These are phyloP conservation scores for Russula emetica DNA, from an alignment of 768 basidiomycete species.

Conservation along the genomic window DNA sequence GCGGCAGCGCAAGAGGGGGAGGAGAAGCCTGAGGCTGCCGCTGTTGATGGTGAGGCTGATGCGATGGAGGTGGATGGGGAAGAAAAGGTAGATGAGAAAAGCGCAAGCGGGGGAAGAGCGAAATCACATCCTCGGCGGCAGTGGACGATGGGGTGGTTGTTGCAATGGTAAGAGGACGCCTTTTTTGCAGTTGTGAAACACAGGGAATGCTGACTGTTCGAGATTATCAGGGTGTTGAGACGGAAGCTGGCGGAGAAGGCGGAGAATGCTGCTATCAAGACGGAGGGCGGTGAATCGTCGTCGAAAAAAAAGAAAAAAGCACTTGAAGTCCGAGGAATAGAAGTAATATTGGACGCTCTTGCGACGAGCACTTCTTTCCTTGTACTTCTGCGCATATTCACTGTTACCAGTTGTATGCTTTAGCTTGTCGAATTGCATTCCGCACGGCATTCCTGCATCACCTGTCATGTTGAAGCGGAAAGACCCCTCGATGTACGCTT, in stretches of 20 bases:
- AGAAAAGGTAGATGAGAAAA: slow-evolving; percentile 36
- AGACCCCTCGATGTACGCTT: not conserved
- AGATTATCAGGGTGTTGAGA: slow-evolving; percentile 51
- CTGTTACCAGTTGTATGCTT: not conserved
- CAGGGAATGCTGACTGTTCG: slow-evolving; percentile 6
- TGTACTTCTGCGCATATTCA: not conserved
- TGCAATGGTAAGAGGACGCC: slow-evolving; percentile 10
- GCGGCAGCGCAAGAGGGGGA: slow-evolving; percentile 30
- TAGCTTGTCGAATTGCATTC: not conserved
- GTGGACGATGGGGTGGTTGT: slow-evolving; percentile 24
- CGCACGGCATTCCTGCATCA: not conserved
- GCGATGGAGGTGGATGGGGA: slow-evolving; percentile 47
- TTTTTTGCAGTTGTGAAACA: not conserved
- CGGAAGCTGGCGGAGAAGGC: slow-evolving; percentile 75
- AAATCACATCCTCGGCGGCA: not conserved
- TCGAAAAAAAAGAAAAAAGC: slow-evolving; percentile 59
- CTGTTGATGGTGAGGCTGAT: slow-evolving; percentile 26
- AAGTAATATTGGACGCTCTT: not conserved
- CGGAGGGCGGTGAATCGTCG: no score
- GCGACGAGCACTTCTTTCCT: not conserved
- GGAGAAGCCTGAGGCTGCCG: slow-evolving; percentile 26
- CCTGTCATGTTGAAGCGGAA: not conserved
- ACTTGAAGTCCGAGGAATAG: slow-evolving; percentile 33
- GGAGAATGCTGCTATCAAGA: slow-evolving; percentile 69
- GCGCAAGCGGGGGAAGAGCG: slow-evolving; percentile 41